A percentile compares a stretch with the other conserved stretches of the same genome.
These are phyloP conservation scores for Tolypocladium sp. DNA, from an alignment of 2,329 filamentous ascomycete species.

Conservation along the genomic window DNA sequence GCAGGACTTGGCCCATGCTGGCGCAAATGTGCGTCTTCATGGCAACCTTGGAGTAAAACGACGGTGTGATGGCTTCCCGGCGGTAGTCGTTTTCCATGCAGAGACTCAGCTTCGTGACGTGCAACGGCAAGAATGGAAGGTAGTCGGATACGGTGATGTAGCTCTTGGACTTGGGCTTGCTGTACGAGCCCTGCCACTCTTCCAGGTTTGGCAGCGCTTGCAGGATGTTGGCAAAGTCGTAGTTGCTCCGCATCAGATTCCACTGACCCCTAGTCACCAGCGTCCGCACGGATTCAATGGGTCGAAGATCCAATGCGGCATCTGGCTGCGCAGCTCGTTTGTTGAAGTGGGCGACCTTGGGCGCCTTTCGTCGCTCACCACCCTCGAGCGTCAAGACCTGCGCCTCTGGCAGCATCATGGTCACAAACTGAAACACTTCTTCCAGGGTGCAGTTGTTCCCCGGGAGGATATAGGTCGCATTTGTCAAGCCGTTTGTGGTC, in stretches of 20 bases:
- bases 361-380: conserved; percentile 68
- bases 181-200: conserved; percentile 55
- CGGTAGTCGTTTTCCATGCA: conserved; percentile 65
- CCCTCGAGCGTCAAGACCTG: conserved; percentile 65
- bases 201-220: conserved; percentile 55
- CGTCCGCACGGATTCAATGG: conserved; percentile 50
- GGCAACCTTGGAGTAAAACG: conserved; percentile 52
- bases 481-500: conserved; percentile 46
- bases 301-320: conserved; percentile 28
- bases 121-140: conserved; percentile 45
- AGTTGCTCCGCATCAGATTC: conserved; percentile 59
- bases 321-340: conserved; percentile 9
- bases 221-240: conserved; percentile 55
- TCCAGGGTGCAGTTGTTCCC: conserved; percentile 61
- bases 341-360: conserved; percentile 43
- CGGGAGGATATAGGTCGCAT: conserved; percentile 48
- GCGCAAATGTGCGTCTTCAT: conserved; percentile 56
- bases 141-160: conserved; percentile 61
- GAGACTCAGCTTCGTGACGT: conserved; percentile 55
- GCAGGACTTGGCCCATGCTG: conserved; percentile 50
- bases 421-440: conserved; percentile 58
- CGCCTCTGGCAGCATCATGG: conserved; percentile 47
- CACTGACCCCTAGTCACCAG: conserved; percentile 68
- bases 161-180: conserved; percentile 65
- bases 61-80: conserved; percentile 50